A percentile compares a stretch with the other conserved stretches of the same genome.
Conservation (phyloP, 306 rosid species). For the Inga oerstediana region DNA sequence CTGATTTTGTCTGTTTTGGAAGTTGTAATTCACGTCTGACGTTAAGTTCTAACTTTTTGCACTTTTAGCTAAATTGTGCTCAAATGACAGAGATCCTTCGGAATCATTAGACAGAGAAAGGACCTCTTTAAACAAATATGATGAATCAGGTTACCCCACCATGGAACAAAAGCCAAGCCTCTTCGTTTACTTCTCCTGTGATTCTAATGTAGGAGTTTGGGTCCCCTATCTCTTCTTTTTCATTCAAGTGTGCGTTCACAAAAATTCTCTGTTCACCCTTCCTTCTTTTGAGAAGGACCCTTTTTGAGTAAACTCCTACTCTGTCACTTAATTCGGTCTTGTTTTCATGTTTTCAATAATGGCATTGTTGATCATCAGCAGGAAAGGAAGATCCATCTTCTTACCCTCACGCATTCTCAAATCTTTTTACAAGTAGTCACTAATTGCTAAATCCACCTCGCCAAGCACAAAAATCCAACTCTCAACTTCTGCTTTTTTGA, state of each 20-base stretch:
- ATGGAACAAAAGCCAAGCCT: neutral
- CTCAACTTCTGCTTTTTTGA: neutral
- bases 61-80: constrained; percentile 27
- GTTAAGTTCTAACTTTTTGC: neutral
- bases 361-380: neutral
- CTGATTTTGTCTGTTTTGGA: neutral
- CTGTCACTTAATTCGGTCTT: neutral
- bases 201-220: neutral
- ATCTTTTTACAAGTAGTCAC: neutral
- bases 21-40: neutral
- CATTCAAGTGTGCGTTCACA: neutral
- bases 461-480: neutral
- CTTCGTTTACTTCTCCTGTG: neutral
- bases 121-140: neutral
- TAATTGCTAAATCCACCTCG: neutral
- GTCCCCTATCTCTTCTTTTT: constrained; percentile 26
- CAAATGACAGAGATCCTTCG: constrained; percentile 37
- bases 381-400: neutral
- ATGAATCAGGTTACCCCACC: neutral
- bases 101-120: constrained; percentile 36
- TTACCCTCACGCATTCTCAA: neutral
- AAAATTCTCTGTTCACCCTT: neutral
- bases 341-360: neutral
- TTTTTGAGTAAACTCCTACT: neutral
- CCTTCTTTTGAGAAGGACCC: neutral